Percentiles rank a stretch among this genome's conserved stretches.
Conservation (phyloP, 345 rosid species). For the Psidium friedrichsthalianum region DNA sequence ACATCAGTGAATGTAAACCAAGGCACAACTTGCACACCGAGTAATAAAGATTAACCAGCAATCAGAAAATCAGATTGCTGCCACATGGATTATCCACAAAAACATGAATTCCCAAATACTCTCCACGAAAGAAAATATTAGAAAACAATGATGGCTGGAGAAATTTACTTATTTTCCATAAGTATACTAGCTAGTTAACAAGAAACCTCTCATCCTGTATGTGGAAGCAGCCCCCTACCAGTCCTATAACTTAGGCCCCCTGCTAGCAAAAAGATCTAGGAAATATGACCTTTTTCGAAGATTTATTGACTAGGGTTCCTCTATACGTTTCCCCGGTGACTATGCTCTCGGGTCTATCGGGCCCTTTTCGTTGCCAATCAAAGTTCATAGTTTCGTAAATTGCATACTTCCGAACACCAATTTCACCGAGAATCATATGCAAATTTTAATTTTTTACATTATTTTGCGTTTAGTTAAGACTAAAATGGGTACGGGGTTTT, state of each 20-base stretch:
- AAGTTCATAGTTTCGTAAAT: not conserved
- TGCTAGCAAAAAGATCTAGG: too few relatives aligned
- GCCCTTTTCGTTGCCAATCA: not conserved
- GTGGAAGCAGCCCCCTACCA: not conserved
- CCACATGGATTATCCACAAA: not conserved
- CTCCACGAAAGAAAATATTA: not conserved
- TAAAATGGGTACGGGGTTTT: too few relatives aligned
- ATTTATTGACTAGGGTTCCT: too few relatives aligned
- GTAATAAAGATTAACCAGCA: not conserved
- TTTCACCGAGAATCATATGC: not conserved
- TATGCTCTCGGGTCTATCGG: too few relatives aligned
- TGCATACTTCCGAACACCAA: not conserved
- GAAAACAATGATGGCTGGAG: not conserved
- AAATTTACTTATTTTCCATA: too few relatives aligned
- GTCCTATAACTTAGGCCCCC: too few relatives aligned
- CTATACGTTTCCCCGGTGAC: too few relatives aligned
- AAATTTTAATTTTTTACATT: not conserved
- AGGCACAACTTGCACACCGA: not conserved
- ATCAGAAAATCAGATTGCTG: not conserved
- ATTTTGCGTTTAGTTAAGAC: not conserved
- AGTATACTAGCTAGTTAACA: not conserved
- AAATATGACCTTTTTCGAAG: too few relatives aligned
- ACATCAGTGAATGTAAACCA: not conserved
- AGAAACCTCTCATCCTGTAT: not conserved
- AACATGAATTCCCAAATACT: not conserved